phyloP scores from a whole-genome alignment of 2,329 filamentous ascomycete species.

The Phialophora verrucosa region DNA sequence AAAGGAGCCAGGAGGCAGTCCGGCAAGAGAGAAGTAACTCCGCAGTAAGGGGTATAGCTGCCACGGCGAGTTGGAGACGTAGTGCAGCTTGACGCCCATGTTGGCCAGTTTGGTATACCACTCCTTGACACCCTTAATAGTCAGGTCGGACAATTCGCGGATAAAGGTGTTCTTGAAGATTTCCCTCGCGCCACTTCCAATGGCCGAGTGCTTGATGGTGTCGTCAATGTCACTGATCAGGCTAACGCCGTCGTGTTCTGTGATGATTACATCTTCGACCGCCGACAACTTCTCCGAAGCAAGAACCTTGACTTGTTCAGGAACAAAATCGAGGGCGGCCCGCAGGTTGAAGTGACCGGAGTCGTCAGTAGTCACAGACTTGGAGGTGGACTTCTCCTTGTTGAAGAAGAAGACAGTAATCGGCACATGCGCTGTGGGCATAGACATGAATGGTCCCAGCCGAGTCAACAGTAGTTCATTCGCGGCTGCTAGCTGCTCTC shows the following conservation, averaged over 20 bases:
- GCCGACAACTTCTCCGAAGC: constrained; percentile 84
- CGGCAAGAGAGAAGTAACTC: constrained; percentile 79
- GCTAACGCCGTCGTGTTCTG: constrained; percentile 79
- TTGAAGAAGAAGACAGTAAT: constrained; percentile 98
- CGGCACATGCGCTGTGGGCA: constrained; percentile 74
- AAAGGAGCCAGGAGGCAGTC: constrained; percentile 84
- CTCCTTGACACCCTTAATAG: constrained; percentile 82
- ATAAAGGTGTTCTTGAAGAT: constrained; percentile 97
- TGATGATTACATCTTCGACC: constrained; percentile 77
- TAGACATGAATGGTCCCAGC: constrained; percentile 87
- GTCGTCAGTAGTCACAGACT: constrained; percentile 83
- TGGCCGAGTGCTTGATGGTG: constrained; percentile 94
- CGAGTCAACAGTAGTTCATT: constrained; percentile 88
- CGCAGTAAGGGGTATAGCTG: constrained; percentile 90
- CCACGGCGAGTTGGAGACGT: constrained; percentile 99
- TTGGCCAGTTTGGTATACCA: constrained; percentile 83
- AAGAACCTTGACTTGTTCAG: constrained; percentile 84
- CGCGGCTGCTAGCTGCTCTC: constrained; percentile 76
- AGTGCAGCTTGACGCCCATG: constrained; percentile 87
- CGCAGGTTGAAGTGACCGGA: constrained; percentile 85
- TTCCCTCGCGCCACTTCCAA: constrained; percentile 82
- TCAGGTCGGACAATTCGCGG: constrained; percentile 79
- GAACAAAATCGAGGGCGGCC: constrained; percentile 84
- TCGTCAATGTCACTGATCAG: constrained; percentile 98
- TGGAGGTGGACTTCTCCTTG: constrained; percentile 77